Base-by-base conservation (phyloP, 805 yeast species). In the Spencermartinsiella europaea region DNA sequence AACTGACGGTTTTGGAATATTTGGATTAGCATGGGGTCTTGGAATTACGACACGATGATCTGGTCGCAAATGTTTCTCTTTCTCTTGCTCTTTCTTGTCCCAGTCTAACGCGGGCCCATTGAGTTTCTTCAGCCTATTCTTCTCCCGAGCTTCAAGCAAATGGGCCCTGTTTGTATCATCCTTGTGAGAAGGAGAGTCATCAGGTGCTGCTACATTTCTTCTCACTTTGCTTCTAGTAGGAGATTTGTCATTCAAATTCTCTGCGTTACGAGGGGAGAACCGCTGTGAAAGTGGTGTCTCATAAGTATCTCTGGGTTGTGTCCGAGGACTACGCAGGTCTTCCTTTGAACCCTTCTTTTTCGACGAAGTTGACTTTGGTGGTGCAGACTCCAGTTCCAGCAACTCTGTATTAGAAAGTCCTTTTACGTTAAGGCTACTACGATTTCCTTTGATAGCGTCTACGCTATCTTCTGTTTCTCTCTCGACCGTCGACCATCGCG, bases 91-190 rank as follows among this genome's bases (percentile, higher is more conserved):
- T 8, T 14, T 14, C n/a, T 36, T 27, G 21, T 44, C 38, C 50
- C 50, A 47, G 5, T 44, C 50, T 33, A 44, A 27, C 21, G 15
- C 21, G 21, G 37, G 42, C 25, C 36, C 44, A 5, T 15, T 5
- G 20, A 47, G 45, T 22, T 47, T 47, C 37, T 39, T 43, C 31
- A 19, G 42, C 31, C 47, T 37, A 22, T 47, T 15, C 17, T 21
- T 21, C 25, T 47, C 50, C 15, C 50, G 42, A 21, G 39, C 47
- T 10, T 44, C 34, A 8, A 25, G 38, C 20, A 31, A 12, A 5
- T 15, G 15, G 16, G 21, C 19, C 10, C 34, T 12, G 22, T 12
- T 27, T 10, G 5, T 8, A 5, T 38, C 42, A 37, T 14, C 40
- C n/a, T 16, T 37, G 7, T 8, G 7, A 8, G 37, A 14, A 34